Base-by-base conservation (phyloP, 495 filamentous ascomycete genomes). In the Penicillium riverlandense region DNA sequence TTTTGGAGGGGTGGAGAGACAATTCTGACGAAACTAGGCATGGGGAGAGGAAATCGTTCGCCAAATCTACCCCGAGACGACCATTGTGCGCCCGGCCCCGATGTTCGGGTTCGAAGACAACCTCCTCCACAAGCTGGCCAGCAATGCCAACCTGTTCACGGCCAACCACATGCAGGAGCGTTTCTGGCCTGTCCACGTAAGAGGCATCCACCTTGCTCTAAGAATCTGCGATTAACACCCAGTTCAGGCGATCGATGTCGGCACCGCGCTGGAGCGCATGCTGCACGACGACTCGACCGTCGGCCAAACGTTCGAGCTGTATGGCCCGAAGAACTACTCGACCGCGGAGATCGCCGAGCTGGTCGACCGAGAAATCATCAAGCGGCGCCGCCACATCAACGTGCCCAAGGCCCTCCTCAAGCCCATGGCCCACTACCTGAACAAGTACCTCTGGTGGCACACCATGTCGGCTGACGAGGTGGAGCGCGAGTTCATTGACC, bases 31-130 rank as follows among this genome's bases (percentile, higher is more conserved):
- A 45, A 11, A 16, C 28, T n/a, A 88, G 84, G 89, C 70, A 35
- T 79, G 74, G 58, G 88, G 84, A 49, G 92, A 99, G 70, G 73
- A 84, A 57, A 79, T 91, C 13, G 91, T 78, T 34, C 84, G 91
- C 45, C 78, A 75, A 45, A 95, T 99, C 65, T 99, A 90, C 73
- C 94, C 92, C 10, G 92, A 99, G 67, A 95, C 92, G 13, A 99
- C 94, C 40, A 94, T 99, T 57, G 92, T 99, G 53, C 82, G 92
- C 38, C 92, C 92, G 33, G 85, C 90, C 8, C 92, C 92, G 11
- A 78, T 95, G 68, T 99, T 90, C 62, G 92, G 92, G 34, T 90
- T 85, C 63, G 92, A 99, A 62, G 92, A 99, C 66, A 81, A 82
- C 49, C 81, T 99, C 32, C 83, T 99, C 29, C 81, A 91, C 66